These are phyloP conservation scores for Silene noctiflora DNA, from an alignment of 179 eudicot genomes.

Conservation along the genomic window DNA sequence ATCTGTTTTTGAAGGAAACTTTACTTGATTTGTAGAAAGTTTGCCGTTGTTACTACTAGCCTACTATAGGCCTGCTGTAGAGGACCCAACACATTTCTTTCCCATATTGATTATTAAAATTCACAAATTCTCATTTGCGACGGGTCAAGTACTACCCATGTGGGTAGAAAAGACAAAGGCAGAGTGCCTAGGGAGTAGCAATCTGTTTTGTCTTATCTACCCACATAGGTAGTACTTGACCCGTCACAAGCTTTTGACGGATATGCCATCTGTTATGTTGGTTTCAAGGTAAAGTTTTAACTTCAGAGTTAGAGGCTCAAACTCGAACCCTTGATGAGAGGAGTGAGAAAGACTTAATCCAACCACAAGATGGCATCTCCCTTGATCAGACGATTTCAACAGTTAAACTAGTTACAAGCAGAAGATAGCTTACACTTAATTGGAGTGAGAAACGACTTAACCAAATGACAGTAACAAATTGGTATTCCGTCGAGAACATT, in stretches of 20 bases:
- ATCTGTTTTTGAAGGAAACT: not conserved
- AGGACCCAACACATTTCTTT: not conserved
- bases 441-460: not conserved
- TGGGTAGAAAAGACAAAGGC: too few relatives aligned
- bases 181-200: too few relatives aligned
- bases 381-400: not conserved
- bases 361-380: not conserved
- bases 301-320: not conserved
- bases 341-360: not conserved
- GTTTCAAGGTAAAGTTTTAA: not conserved
- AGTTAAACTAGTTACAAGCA: not conserved
- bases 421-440: not conserved
- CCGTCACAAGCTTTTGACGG: too few relatives aligned
- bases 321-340: not conserved
- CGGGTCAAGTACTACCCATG: too few relatives aligned
- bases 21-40: not conserved
- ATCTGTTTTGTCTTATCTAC: too few relatives aligned
- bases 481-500: not conserved
- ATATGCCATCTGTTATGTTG: not conserved
- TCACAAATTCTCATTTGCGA: too few relatives aligned
- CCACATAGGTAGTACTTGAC: too few relatives aligned
- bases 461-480: not conserved
- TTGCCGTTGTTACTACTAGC: not conserved
- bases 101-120: not conserved
- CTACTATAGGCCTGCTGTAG: not conserved